Evolutionary conservation across 441 rosid species (phyloP), one percentile per base, ranked within the genome.

Genomic region (Flueggea neowawraea): DNA sequence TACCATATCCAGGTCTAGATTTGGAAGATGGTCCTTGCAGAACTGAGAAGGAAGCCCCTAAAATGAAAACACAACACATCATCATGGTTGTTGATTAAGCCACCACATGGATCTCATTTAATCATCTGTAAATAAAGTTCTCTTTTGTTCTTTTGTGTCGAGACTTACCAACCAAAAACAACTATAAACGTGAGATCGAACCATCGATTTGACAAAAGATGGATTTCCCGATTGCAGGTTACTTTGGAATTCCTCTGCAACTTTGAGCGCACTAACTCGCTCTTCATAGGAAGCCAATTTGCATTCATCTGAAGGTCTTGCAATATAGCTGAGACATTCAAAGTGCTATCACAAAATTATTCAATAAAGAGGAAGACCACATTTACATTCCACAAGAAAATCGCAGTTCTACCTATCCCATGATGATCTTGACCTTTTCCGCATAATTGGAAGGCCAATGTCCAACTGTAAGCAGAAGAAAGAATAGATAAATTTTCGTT

Each of bases 171-270:
- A 71, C 91, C 91, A 83, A 58, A 84, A 86, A 58, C 89, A 78
- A 62, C 85, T 80, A 63, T 81, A 86, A 82, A 86, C 92, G 63
- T 86, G 92, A 65, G 92, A 86, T 56, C 84, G 77, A 58, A 86
- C 71, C 92, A 86, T 84, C 41, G 84, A 81, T 67, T 84, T 86
- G 55, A 84, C 78, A 67, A 86, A 82, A 31, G 79, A 73, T 52
- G 90, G 90, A 53, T 78, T 65, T 55, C 68, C 69, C 31, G 84
- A 80, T 55, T 60, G 63, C 16, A 86, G 67, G 16, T 52, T 48
- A 53, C 64, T 61, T 54, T 80, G 83, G 50, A 82, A 74, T 39
- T 75, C 65, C 76, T 82, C 82, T 6, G 86, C 88, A 51, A 54
- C 82, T 55, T 54, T 69, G 10, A 66, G 16, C 65, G 84, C 81